A percentile compares a stretch with the other conserved stretches of the same genome.
These are phyloP conservation scores for Pseudomonodictys pantanalensis DNA, from an alignment of 495 filamentous ascomycete genomes.

Conservation along the genomic window DNA sequence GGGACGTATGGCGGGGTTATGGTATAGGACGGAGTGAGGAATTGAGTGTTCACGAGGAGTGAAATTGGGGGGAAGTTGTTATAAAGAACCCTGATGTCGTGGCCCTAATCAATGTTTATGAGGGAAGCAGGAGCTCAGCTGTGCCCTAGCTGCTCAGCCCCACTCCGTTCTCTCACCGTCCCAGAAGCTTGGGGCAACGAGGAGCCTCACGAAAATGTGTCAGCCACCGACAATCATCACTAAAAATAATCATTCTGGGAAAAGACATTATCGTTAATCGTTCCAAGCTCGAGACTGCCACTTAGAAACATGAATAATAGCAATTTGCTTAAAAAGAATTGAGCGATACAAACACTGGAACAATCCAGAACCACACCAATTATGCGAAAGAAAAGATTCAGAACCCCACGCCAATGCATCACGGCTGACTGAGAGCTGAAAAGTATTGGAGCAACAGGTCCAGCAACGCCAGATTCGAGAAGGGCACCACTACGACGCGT, in stretches of 20 bases:
- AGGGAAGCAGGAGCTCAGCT: slow-evolving; percentile 12
- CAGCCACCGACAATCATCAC: slow-evolving; percentile 20
- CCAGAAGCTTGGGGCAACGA: slow-evolving; percentile 5
- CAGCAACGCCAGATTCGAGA: neutral
- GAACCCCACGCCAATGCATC: slow-evolving; percentile 2
- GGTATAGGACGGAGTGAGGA: neutral
- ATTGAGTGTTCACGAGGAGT: slow-evolving; percentile 1
- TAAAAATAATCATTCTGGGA: slow-evolving; percentile 23
- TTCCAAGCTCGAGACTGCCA: neutral
- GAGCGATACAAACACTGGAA: neutral
- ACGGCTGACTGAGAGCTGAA: neutral
- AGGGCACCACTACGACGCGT: slow-evolving; percentile 5
- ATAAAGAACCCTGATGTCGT: neutral
- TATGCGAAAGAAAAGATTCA: slow-evolving; percentile 1
- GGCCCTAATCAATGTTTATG: slow-evolving; percentile 7
- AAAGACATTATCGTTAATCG: neutral
- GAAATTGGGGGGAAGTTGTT: neutral
- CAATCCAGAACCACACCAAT: slow-evolving; percentile 4
- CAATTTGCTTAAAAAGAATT: too few relatives aligned
- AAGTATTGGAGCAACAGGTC: neutral
- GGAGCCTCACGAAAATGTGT: slow-evolving; percentile 12
- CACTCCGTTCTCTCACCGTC: slow-evolving; percentile 8
- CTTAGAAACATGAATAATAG: too few relatives aligned
- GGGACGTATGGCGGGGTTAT: slow-evolving; percentile 3
- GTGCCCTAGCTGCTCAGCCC: neutral